A percentile compares a stretch with the other conserved stretches of the same genome.
Conservation (phyloP, 2,329 filamentous ascomycete species). For the Verticillium longisporum region DNA sequence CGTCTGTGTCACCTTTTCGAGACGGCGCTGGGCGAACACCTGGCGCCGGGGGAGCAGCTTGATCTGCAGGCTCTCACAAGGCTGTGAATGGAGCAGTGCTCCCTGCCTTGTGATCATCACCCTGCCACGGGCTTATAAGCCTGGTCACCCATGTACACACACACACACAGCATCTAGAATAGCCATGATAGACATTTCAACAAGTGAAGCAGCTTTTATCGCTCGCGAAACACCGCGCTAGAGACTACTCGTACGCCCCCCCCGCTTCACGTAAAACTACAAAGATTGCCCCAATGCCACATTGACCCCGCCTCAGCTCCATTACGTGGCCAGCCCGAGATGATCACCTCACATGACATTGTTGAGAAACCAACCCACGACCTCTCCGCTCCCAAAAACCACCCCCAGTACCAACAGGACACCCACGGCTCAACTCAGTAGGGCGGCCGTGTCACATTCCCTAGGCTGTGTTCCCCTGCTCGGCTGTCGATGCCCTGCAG, state of each 20-base stretch:
- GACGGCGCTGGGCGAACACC: not conserved
- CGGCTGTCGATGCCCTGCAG: conserved; percentile 44
- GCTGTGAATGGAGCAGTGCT: not conserved
- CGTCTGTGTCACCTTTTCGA: not conserved
- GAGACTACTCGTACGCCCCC: not conserved
- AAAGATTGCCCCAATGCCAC: not conserved
- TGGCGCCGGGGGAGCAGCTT: not conserved
- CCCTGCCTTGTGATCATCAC: no score
- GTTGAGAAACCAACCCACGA: not conserved
- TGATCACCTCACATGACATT: not conserved
- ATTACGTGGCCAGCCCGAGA: not conserved
- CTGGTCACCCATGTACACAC: not conserved
- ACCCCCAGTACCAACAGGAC: no score
- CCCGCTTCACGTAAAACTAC: not conserved
- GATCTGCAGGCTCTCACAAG: not conserved
- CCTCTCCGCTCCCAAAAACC: no score
- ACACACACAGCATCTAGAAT: not conserved
- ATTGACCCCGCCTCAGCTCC: not conserved
- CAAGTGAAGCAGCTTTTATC: not conserved
- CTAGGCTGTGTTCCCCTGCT: conserved; percentile 35
- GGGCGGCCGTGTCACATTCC: conserved; percentile 40
- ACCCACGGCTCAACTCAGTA: conserved; percentile 25
- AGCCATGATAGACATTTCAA: not conserved
- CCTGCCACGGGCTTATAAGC: no score
- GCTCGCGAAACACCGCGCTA: not conserved